Percentiles rank a stretch among this genome's conserved stretches.
These are phyloP conservation scores for Voacanga thouarsii DNA, from an alignment of 257 asterid species.

Conservation along the genomic window DNA sequence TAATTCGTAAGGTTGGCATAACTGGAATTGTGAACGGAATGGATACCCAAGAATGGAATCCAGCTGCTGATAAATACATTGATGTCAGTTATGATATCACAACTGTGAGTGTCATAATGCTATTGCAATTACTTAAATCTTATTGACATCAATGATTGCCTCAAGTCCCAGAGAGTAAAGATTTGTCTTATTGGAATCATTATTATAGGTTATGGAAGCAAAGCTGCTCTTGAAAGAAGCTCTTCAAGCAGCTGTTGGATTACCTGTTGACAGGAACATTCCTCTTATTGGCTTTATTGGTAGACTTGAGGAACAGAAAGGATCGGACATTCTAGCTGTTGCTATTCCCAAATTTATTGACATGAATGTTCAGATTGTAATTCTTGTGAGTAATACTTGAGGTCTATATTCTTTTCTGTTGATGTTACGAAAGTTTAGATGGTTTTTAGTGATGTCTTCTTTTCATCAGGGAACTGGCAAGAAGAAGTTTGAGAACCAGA, in stretches of 20 bases:
- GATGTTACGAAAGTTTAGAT: background rate
- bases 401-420: background rate
- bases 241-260: conserved; percentile 91
- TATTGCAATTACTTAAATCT: background rate
- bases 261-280: conserved; percentile 72
- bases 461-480: conserved; percentile 82
- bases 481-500: conserved; percentile 74
- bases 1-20: conserved; percentile 44
- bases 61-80: conserved; percentile 73
- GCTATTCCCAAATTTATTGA: conserved; percentile 73
- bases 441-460: background rate
- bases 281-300: conserved; percentile 95
- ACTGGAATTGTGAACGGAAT: conserved; percentile 80
- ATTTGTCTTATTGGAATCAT: conserved; percentile 4
- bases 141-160: background rate
- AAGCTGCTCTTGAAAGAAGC: conserved; percentile 87
- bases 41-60: conserved; percentile 97
- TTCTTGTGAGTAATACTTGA: conserved; percentile 57
- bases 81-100: conserved; percentile 63
- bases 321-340: conserved; percentile 87
- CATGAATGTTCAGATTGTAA: conserved; percentile 69
- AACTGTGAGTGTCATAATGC: conserved; percentile 45
- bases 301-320: conserved; percentile 96
- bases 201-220: conserved; percentile 61
- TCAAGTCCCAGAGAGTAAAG: background rate